Conservation (phyloP, 2,329 filamentous ascomycete species). For the Alternaria brassicicola region DNA sequence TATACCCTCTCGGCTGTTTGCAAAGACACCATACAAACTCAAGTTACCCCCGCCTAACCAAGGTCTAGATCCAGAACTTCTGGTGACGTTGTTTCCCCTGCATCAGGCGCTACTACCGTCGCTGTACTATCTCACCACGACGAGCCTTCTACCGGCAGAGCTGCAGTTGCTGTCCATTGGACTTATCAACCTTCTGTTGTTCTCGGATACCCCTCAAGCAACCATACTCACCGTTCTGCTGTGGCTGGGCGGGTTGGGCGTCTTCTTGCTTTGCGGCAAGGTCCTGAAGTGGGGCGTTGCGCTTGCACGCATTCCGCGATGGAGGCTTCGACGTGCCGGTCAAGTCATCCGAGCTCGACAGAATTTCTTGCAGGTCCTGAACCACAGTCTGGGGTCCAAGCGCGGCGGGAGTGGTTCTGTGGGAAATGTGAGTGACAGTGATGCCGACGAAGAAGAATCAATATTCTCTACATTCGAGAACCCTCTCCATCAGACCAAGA, state of each 20-base stretch:
- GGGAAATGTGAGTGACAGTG: constrained; percentile 46
- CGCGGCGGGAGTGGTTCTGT: constrained; percentile 27
- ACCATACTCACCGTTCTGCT: constrained; percentile 53
- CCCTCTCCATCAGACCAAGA: constrained; percentile 33
- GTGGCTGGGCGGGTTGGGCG: constrained; percentile 70
- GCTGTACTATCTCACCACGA: constrained; percentile 81
- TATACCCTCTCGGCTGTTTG: constrained; percentile 42
- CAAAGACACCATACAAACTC: constrained; percentile 45
- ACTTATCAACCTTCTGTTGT: constrained; percentile 79
- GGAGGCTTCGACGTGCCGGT: constrained; percentile 75
- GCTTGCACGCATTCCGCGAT: constrained; percentile 85
- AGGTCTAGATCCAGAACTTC: constrained; percentile 61
- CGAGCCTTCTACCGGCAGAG: constrained; percentile 85
- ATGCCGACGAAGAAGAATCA: constrained; percentile 55
- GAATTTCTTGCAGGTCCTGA: constrained; percentile 52
- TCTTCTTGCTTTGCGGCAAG: constrained; percentile 74
- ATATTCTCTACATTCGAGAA: constrained; percentile 21
- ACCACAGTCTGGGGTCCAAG: constrained; percentile 42
- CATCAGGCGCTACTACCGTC: constrained; percentile 78
- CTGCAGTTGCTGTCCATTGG: constrained; percentile 83
- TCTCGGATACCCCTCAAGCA: constrained; percentile 68
- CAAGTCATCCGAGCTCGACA: constrained; percentile 52
- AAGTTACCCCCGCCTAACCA: constrained; percentile 38
- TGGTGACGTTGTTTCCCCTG: constrained; percentile 77
- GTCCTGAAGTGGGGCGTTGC: constrained; percentile 84